These are phyloP conservation scores for Chenopodium berlandieri DNA, from an alignment of 148 eudicot species.

Conservation along the genomic window DNA sequence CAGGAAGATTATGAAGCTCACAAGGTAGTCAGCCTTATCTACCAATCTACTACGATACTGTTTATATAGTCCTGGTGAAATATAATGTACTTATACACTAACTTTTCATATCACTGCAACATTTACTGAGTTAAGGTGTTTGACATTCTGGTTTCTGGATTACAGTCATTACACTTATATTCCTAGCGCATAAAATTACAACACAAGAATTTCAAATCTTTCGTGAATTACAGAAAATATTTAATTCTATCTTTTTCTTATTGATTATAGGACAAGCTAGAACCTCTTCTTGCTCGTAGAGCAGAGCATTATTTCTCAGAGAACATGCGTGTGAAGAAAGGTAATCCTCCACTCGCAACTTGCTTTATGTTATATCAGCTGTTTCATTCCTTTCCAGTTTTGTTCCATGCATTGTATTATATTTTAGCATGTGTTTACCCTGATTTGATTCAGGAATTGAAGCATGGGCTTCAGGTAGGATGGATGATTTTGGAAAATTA, in stretches of 20 bases:
- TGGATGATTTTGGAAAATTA: conserved; percentile 87
- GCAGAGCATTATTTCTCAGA: conserved; percentile 98
- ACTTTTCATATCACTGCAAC: not conserved
- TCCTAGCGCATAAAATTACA: too few species aligned
- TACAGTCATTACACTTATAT: too few species aligned
- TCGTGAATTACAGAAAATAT: too few species aligned
- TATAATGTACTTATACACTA: not conserved
- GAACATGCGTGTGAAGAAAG: conserved; percentile 72
- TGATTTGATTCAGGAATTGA: conserved; percentile 58
- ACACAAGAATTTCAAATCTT: too few species aligned
- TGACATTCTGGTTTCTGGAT: not conserved
- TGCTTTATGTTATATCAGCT: conserved; percentile 9
- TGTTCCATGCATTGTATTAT: not conserved
- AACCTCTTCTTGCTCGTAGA: conserved; percentile 72
- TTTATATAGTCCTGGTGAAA: not conserved
- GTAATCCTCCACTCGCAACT: conserved; percentile 27
- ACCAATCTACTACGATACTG: not conserved
- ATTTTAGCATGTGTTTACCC: not conserved
- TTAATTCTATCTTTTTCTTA: not conserved
- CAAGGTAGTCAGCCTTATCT: conserved; percentile 50
- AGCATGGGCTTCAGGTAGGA: conserved; percentile 82
- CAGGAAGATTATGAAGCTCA: conserved; percentile 62
- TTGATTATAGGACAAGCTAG: conserved; percentile 57
- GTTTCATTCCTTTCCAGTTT: not conserved
- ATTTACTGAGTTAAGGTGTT: not conserved